Percentiles rank a stretch among this genome's conserved stretches.
These are phyloP conservation scores for Tolypocladium endophyticum DNA, from an alignment of 2,329 filamentous ascomycete species.

Conservation along the genomic window DNA sequence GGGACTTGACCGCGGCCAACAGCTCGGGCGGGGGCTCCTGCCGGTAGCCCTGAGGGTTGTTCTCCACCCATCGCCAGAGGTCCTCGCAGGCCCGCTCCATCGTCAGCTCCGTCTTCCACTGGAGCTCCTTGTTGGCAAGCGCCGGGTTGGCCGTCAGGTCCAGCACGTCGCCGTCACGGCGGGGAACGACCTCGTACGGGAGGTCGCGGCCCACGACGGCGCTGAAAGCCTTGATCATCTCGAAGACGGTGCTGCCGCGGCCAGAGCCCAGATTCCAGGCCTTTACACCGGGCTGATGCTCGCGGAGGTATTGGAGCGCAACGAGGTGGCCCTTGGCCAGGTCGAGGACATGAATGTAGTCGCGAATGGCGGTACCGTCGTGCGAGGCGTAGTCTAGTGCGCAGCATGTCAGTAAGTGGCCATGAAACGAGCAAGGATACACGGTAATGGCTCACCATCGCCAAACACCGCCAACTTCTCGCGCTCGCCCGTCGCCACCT, in stretches of 20 bases:
- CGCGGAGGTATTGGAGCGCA: conserved; percentile 81
- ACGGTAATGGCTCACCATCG: conserved; percentile 52
- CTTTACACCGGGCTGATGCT: conserved; percentile 76
- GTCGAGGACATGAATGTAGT: conserved; percentile 96
- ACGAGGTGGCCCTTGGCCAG: conserved; percentile 77
- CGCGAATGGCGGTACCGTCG: conserved; percentile 88
- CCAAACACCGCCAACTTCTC: conserved; percentile 93
- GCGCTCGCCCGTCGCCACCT: conserved; percentile 90
- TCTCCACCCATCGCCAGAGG: conserved; percentile 93
- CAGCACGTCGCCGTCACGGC: conserved; percentile 82
- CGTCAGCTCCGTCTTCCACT: conserved; percentile 84
- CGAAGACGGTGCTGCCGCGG: conserved; percentile 87
- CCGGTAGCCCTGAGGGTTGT: conserved; percentile 91
- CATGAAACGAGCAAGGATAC: too few relatives aligned
- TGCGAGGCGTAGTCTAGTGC: conserved; percentile 72
- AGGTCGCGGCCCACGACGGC: conserved; percentile 76
- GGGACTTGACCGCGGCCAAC: conserved; percentile 49
- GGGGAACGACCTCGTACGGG: conserved; percentile 73
- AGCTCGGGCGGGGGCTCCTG: conserved; percentile 82
- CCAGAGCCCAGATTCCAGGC: conserved; percentile 97
- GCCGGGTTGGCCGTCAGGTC: conserved; percentile 88
- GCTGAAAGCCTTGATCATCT: conserved; percentile 95
- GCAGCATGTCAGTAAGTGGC: conserved; percentile 8
- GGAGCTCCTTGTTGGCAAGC: conserved; percentile 77
- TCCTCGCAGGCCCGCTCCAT: conserved; percentile 91